Evolutionary conservation across 257 asterid genomes (phyloP).

Genomic region (Penstemon newberryi): DNA sequence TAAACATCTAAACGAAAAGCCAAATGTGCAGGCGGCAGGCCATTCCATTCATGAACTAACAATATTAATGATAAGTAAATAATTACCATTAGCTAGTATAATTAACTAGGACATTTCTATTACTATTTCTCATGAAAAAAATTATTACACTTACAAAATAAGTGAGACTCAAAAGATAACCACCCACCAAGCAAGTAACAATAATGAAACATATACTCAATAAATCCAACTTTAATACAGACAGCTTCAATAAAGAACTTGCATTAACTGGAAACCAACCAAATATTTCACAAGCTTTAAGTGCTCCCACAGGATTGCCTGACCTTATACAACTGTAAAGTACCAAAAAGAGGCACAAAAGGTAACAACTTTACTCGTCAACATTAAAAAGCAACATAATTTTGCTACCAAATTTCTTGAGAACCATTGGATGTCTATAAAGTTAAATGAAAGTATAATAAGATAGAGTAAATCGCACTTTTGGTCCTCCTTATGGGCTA

Average conservation of each 20-base stretch:
- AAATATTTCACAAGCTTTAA: constrained; percentile 18
- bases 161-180: background rate
- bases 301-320: background rate
- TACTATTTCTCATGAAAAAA: no score
- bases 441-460: background rate
- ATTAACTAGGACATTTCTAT: background rate
- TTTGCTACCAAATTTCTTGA: background rate
- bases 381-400: background rate
- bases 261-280: background rate
- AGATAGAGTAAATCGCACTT: no score
- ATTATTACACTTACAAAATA: no score
- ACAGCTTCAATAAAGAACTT: background rate
- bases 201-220: background rate
- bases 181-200: background rate
- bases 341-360: constrained; percentile 19
- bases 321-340: constrained; percentile 30
- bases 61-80: no score
- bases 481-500: no score
- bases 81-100: no score
- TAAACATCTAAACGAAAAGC: no score
- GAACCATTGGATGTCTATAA: background rate
- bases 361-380: constrained; percentile 26
- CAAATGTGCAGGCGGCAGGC: no score
- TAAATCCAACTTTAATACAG: background rate
- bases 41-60: no score